Conservation (phyloP, 2,329 filamentous ascomycete species). For the Chalaropsis ovoidea region DNA sequence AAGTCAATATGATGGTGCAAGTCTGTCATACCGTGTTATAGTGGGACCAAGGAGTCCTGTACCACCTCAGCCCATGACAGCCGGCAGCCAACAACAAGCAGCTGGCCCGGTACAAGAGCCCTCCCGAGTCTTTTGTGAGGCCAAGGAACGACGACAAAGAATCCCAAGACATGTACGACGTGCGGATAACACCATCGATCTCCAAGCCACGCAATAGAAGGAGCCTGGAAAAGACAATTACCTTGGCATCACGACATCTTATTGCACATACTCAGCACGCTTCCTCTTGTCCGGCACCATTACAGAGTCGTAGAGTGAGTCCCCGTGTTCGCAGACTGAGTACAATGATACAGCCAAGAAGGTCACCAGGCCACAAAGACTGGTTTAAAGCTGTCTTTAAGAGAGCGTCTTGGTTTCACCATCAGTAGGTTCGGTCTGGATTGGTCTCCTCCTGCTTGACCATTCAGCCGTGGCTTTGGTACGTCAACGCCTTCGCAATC, state of each 20-base stretch:
- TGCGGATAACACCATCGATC: neutral
- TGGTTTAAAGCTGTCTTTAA: neutral
- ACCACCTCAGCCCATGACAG: neutral
- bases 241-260: no score
- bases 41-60: neutral
- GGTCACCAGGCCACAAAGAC: neutral
- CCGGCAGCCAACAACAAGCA: neutral
- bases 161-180: no score
- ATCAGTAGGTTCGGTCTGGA: neutral
- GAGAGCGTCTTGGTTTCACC: neutral
- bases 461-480: neutral
- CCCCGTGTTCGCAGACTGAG: neutral
- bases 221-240: neutral
- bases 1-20: no score
- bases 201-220: neutral
- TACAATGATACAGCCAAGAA: neutral
- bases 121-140: neutral
- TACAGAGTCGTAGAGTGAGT: slow-evolving; percentile 7
- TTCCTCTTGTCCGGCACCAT: neutral
- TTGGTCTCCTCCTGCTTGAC: neutral
- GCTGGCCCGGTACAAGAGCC: neutral
- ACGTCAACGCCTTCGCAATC: neutral
- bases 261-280: neutral
- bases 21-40: neutral
- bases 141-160: neutral